Percentiles rank a stretch among this genome's conserved stretches.
Conservation (phyloP, 108 stramenopile species). For the Conticribra weissflogii region DNA sequence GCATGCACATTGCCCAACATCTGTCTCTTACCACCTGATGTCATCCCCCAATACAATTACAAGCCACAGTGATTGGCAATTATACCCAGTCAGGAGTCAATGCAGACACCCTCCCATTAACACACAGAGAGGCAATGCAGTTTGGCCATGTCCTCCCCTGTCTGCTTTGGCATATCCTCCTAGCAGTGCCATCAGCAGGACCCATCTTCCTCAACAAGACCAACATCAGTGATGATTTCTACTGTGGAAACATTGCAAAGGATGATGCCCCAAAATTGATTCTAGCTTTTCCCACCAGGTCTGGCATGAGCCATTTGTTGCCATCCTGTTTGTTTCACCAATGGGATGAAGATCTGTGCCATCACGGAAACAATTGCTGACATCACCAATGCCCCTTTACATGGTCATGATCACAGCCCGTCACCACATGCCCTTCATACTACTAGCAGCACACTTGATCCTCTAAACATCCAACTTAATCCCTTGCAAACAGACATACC, state of each 20-base stretch:
- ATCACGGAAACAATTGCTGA: too few species aligned
- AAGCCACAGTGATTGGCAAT: slow-evolving; percentile 9
- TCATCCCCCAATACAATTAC: slow-evolving; percentile 35
- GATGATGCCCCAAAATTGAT: too few species aligned
- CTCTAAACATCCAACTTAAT: too few species aligned
- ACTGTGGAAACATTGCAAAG: not conserved
- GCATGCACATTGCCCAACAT: not conserved
- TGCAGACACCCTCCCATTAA: slow-evolving; percentile 19
- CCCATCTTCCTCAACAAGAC: slow-evolving; percentile 19
- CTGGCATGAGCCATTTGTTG: too few species aligned
- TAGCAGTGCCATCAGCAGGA: slow-evolving; percentile 1
- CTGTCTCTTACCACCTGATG: slow-evolving; percentile 26
- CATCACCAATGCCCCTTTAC: too few species aligned
- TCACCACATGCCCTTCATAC: too few species aligned
- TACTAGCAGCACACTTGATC: too few species aligned
- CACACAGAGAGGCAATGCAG: slow-evolving; percentile 36
- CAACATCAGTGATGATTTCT: slow-evolving; percentile 33
- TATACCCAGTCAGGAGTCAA: slow-evolving; percentile 31
- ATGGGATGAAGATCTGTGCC: too few species aligned
- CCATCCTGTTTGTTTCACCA: too few species aligned
- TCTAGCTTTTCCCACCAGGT: too few species aligned
- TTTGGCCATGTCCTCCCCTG: slow-evolving; percentile 27
- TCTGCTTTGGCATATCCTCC: slow-evolving; percentile 17
- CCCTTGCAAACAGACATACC: too few species aligned
- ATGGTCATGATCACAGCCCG: too few species aligned